phyloP scores from a whole-genome alignment of 2,329 filamentous ascomycete species.

The Paracamarosporium sp. region DNA sequence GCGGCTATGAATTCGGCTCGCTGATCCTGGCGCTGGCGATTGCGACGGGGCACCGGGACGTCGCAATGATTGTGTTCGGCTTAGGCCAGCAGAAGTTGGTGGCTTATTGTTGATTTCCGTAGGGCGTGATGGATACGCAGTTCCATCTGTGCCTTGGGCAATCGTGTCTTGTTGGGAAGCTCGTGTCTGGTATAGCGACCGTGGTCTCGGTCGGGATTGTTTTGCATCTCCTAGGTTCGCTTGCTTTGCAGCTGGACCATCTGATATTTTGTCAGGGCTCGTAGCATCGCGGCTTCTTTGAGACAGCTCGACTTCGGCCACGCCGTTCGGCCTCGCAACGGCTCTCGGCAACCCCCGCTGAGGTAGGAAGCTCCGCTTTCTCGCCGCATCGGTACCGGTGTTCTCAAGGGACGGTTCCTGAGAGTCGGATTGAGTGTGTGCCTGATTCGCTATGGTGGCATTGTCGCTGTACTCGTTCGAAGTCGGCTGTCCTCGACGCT shows the following conservation, averaged over 20 bases:
- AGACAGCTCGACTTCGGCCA: not conserved
- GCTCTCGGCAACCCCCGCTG: conserved; percentile 38
- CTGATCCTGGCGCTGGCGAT: conserved; percentile 14
- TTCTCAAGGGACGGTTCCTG: not conserved
- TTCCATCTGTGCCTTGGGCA: conserved; percentile 11
- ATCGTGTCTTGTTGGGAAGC: conserved; percentile 14
- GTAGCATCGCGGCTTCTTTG: not conserved
- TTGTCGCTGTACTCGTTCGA: not conserved
- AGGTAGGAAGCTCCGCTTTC: conserved; percentile 38
- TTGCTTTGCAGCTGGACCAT: conserved; percentile 4
- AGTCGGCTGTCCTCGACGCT: conserved; percentile 1
- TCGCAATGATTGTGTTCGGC: conserved; percentile 39
- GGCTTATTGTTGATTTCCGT: conserved; percentile 26
- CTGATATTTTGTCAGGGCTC: not conserved
- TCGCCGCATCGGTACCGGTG: conserved; percentile 12
- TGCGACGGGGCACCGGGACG: conserved; percentile 29
- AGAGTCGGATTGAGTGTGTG: conserved; percentile 1
- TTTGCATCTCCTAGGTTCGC: conserved; percentile 10
- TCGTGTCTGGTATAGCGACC: conserved; percentile 38
- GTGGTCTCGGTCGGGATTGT: conserved; percentile 32
- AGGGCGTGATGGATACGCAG: conserved; percentile 22
- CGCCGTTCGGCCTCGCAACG: conserved; percentile 7
- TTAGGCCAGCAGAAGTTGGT: conserved; percentile 22
- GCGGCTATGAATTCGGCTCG: conserved; percentile 25
- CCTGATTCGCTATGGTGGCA: not conserved